Percentiles rank a stretch among this genome's conserved stretches.
Evolutionary conservation across 1,284 basidiomycete species (phyloP).

Genomic region (Fomes fomentarius): DNA sequence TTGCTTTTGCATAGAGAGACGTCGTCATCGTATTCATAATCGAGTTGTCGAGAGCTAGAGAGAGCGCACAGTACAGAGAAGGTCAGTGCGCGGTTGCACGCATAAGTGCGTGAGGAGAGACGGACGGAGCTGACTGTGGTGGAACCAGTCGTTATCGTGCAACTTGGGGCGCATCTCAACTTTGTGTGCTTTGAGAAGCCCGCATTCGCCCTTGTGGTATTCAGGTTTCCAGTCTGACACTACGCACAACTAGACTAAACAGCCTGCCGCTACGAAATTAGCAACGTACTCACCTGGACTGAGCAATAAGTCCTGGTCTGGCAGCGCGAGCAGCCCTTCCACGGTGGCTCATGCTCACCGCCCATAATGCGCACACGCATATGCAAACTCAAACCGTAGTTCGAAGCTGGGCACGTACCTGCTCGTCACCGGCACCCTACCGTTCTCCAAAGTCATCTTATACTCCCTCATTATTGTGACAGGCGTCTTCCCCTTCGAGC

Average conservation of each 20-base stretch:
- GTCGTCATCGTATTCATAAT: background rate
- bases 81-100: background rate
- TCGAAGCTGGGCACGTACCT: background rate
- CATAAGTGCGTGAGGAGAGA: background rate
- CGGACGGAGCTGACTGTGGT: background rate
- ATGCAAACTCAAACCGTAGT: background rate
- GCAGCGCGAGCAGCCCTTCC: background rate
- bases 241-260: background rate
- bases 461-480: background rate
- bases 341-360: background rate
- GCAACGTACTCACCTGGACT: background rate
- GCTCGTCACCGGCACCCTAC: background rate
- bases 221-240: slow-evolving; percentile 9
- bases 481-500: background rate
- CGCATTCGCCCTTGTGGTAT: slow-evolving; percentile 11
- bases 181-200: slow-evolving; percentile 3
- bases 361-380: slow-evolving; percentile 8
- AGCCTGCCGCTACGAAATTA: background rate
- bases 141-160: slow-evolving; percentile 13
- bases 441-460: too few species aligned
- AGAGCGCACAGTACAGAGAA: background rate
- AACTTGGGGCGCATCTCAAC: slow-evolving; percentile 7
- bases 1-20: too few species aligned
- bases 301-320: background rate
- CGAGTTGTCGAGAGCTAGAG: background rate